phyloP scores from a whole-genome alignment of 208 protist genomes.

The Trypanosomatidae sp. region DNA sequence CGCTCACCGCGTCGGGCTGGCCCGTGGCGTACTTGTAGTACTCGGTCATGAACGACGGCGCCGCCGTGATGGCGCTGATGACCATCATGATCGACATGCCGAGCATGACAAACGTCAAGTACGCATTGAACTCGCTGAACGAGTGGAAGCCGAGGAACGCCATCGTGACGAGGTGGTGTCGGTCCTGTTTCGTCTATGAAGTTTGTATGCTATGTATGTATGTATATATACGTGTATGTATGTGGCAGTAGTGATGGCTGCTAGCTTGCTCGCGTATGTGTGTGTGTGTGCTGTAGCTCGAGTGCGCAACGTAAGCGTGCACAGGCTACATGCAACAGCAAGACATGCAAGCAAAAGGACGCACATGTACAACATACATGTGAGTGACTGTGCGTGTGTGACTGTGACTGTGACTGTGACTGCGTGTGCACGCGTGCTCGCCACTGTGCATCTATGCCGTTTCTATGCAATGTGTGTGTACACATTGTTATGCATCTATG shows the following conservation, averaged over 20 bases:
- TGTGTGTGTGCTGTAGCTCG: background rate
- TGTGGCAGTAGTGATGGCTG: background rate
- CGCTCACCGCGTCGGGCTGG: constrained; percentile 14
- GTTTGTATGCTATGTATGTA: constrained; percentile 4
- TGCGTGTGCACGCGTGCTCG: no score
- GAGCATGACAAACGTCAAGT: constrained; percentile 63
- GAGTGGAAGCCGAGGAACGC: constrained; percentile 26
- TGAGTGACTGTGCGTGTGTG: no score
- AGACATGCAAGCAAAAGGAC: no score
- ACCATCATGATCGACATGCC: constrained; percentile 84
- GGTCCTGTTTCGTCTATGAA: background rate
- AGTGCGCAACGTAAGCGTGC: no score
- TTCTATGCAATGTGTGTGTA: no score
- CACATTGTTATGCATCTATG: no score
- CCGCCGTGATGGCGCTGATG: constrained; percentile 70
- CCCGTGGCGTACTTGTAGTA: constrained; percentile 66
- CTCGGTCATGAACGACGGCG: constrained; percentile 49
- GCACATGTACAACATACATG: no score
- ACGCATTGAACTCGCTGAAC: constrained; percentile 53
- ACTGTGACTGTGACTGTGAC: no score
- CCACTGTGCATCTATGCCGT: no score
- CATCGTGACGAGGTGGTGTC: background rate
- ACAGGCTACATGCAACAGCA: no score
- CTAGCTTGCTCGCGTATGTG: background rate
- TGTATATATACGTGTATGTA: constrained; percentile 4